Evolutionary conservation across 2,329 filamentous ascomycete genomes (phyloP).

Genomic region (Diaporthe citrichinensis): DNA sequence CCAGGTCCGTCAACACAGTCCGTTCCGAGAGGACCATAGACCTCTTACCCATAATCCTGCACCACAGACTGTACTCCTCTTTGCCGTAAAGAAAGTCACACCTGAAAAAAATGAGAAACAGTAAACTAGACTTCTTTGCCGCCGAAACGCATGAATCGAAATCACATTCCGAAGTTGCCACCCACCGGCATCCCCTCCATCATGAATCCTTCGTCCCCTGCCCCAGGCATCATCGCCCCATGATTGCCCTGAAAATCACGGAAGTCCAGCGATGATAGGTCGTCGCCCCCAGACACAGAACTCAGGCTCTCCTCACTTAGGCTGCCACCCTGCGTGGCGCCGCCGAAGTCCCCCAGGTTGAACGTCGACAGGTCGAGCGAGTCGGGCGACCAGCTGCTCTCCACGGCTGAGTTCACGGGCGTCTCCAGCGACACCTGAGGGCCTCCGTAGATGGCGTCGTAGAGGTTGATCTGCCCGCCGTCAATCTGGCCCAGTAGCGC

Average conservation of each 20-base stretch:
- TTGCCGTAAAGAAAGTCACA: neutral
- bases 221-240: constrained; percentile 30
- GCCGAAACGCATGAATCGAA: constrained; percentile 42
- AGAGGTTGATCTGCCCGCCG: constrained; percentile 85
- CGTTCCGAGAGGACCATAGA: neutral
- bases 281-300: constrained; percentile 60
- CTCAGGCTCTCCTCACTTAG: constrained; percentile 72
- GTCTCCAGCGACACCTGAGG: constrained; percentile 63
- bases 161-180: constrained; percentile 54
- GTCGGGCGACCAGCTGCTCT: constrained; percentile 67
- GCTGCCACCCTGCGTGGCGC: constrained; percentile 59
- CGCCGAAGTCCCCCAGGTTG: constrained; percentile 64
- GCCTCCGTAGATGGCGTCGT: constrained; percentile 84
- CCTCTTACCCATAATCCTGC: neutral
- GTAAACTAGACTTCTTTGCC: neutral
- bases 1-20: neutral
- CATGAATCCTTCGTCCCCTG: constrained; percentile 44
- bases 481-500: constrained; percentile 84
- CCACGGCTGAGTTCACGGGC: constrained; percentile 52
- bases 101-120: neutral
- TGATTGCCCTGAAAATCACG: constrained; percentile 46
- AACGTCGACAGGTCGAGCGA: constrained; percentile 69
- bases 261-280: constrained; percentile 62
- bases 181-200: constrained; percentile 59
- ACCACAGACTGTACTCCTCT: neutral